Evolutionary conservation across 306 rosid genomes (phyloP), one percentile per base, ranked within the genome.

Genomic region (Malus sylvestris): DNA sequence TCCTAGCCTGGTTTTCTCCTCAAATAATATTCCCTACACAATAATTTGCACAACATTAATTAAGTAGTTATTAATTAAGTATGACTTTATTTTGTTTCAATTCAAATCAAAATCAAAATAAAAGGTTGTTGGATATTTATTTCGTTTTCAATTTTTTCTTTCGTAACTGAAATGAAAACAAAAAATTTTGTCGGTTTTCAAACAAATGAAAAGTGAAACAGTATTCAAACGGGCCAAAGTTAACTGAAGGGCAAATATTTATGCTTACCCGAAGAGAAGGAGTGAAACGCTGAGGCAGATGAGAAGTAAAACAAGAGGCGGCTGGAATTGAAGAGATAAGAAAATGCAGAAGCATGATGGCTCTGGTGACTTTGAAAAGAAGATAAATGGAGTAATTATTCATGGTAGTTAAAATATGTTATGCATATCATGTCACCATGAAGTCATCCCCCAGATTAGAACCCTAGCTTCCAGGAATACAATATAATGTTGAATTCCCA

Each of bases 1-100:
- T 38, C 99, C 99, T 14, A 96, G n/a, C 84, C 97, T 86, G 74
- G 80, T 83, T 81, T 91, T 88, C 84, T 86, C 96, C 73, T 85
- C 96, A 59, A 83, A 81, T 30, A 88, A 49, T 25, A 82, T 32
- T n/a, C 81, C 93, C 99, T 95, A 79, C 74, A 83, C 19, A 81
- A 40, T 12, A 6, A 15, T 51, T 51, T 72, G 30, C 19, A 46
- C 8, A 55, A 32, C 2, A 51, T 51, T 51, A 49, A 49, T 15
- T 49, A 51, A 51, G 2, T 51, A 16, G 6, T 16, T 51, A 42
- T 16, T 51, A 38, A 38, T 38, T 38, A 38, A 38, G 42, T 38
- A 51, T 51, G 6, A 51, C 55, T 18, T 51, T 15, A 51, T 51
- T 16, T 51, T 51, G 55, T 51, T 51, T 51, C 55, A 51, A 51